Percentiles rank a stretch among this genome's conserved stretches.
Conservation (phyloP, 1,284 basidiomycete genomes). For the Phaffia rhodozyma region DNA sequence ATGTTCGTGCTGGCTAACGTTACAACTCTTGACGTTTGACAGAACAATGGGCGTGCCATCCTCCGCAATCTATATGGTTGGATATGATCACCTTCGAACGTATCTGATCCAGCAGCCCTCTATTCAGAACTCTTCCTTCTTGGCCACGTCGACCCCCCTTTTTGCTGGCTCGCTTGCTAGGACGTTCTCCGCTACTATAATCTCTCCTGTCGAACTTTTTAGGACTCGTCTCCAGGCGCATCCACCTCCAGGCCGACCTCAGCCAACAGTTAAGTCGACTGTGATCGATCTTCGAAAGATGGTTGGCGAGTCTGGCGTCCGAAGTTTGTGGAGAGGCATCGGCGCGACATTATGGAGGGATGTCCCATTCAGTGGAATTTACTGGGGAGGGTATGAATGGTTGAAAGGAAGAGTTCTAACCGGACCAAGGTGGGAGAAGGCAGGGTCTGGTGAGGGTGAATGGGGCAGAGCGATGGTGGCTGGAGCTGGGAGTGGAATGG, state of each 20-base stretch:
- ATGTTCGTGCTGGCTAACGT: conserved; percentile 18
- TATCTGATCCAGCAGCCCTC: neutral
- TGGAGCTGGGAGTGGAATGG: conserved; percentile 64
- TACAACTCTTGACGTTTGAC: conserved; percentile 4
- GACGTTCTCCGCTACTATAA: conserved; percentile 62
- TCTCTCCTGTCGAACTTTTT: conserved; percentile 84
- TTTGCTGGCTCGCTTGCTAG: conserved; percentile 72
- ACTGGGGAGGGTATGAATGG: conserved; percentile 45
- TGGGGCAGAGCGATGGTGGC: conserved; percentile 51
- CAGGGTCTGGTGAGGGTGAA: conserved; percentile 20
- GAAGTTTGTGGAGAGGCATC: conserved; percentile 77
- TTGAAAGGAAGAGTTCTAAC: conserved; percentile 10
- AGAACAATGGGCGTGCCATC: conserved; percentile 87
- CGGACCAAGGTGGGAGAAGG: conserved; percentile 19
- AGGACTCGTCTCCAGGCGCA: conserved; percentile 84
- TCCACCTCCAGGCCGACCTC: conserved; percentile 40
- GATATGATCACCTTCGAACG: conserved; percentile 68
- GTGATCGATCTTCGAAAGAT: conserved; percentile 50
- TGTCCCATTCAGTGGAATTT: conserved; percentile 90
- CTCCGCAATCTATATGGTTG: conserved; percentile 88
- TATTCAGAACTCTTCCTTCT: conserved; percentile 10
- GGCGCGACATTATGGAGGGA: conserved; percentile 90
- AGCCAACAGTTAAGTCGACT: conserved; percentile 61
- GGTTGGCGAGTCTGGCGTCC: conserved; percentile 51
- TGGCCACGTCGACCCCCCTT: conserved; percentile 47